These are phyloP conservation scores for Diddensiella caesifluorescens DNA, from an alignment of 805 yeast genomes.

Conservation along the genomic window DNA sequence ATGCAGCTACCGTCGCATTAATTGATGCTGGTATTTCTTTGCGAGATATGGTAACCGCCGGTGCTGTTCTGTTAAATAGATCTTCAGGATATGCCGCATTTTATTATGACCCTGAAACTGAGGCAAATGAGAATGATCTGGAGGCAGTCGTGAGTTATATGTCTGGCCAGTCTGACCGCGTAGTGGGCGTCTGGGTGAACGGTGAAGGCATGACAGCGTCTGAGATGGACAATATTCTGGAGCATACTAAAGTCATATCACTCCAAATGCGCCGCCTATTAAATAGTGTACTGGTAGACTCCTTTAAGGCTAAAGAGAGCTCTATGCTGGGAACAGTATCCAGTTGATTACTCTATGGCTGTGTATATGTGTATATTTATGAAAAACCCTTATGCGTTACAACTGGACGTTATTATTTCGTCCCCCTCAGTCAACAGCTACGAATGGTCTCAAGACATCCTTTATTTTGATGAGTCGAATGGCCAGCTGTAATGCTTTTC, in stretches of 20 bases:
- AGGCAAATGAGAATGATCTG: slow-evolving; percentile 6
- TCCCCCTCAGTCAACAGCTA: too few relatives aligned
- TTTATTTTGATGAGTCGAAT: slow-evolving; percentile 27
- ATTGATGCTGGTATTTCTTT: slow-evolving; percentile 82
- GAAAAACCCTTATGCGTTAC: background rate
- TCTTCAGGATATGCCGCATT: background rate
- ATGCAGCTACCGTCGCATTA: slow-evolving; percentile 65
- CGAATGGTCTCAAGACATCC: slow-evolving; percentile 30
- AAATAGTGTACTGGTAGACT: slow-evolving; percentile 39
- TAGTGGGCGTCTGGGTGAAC: slow-evolving; percentile 51
- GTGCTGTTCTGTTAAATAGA: slow-evolving; percentile 19
- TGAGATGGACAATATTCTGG: slow-evolving; percentile 30
- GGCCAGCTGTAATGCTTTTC: slow-evolving; percentile 28
- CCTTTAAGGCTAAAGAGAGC: slow-evolving; percentile 13
- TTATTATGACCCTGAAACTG: slow-evolving; percentile 11
- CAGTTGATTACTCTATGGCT: too few relatives aligned
- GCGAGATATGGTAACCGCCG: slow-evolving; percentile 62
- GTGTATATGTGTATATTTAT: background rate
- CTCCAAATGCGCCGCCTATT: slow-evolving; percentile 39
- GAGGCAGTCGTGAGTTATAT: slow-evolving; percentile 44
- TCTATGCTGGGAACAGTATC: slow-evolving; percentile 1
- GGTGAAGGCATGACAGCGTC: slow-evolving; percentile 28
- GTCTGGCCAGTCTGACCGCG: slow-evolving; percentile 44
- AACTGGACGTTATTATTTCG: background rate
- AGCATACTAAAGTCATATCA: slow-evolving; percentile 33